Evolutionary conservation across 257 asterid genomes (phyloP).

Genomic region (Eustoma russellianum): DNA sequence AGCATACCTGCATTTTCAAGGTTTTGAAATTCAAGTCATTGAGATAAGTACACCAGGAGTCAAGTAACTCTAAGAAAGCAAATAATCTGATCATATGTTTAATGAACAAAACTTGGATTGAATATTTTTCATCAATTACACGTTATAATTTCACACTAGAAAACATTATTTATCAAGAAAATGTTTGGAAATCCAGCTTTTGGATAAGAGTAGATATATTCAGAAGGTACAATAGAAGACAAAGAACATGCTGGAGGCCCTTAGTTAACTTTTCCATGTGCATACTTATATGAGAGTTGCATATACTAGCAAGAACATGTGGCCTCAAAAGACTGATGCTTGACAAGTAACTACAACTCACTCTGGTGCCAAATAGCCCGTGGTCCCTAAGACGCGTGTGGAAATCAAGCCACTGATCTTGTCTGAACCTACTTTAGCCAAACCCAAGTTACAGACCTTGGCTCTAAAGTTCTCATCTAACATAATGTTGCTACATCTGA

Average conservation of each 20-base stretch:
- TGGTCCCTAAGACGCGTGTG: conserved; percentile 75
- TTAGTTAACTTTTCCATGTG: conserved; percentile 22
- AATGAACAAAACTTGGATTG: conserved; percentile 11
- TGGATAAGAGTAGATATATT: conserved; percentile 1
- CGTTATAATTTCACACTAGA: background rate
- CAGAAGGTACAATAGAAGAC: conserved; percentile 17
- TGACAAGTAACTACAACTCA: conserved; percentile 21
- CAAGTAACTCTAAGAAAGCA: background rate
- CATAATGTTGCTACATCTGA: conserved; percentile 60
- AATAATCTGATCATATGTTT: background rate
- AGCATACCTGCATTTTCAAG: conserved; percentile 47
- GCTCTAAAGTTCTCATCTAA: conserved; percentile 53
- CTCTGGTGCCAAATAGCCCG: conserved; percentile 88
- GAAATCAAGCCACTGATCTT: conserved; percentile 62
- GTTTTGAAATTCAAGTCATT: background rate
- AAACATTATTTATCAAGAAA: too few relatives aligned
- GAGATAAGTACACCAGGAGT: background rate
- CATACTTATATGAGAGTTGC: conserved; percentile 8
- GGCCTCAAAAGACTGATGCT: background rate
- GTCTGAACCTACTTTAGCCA: conserved; percentile 68
- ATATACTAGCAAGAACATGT: conserved; percentile 4
- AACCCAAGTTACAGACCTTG: conserved; percentile 56
- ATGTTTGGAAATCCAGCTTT: too few relatives aligned
- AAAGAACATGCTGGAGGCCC: conserved; percentile 21
- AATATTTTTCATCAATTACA: conserved; percentile 1